Percentiles rank a stretch among this genome's conserved stretches.
These are phyloP conservation scores for Kazachstania bromeliacearum DNA, from an alignment of 805 yeast species.

Conservation along the genomic window DNA sequence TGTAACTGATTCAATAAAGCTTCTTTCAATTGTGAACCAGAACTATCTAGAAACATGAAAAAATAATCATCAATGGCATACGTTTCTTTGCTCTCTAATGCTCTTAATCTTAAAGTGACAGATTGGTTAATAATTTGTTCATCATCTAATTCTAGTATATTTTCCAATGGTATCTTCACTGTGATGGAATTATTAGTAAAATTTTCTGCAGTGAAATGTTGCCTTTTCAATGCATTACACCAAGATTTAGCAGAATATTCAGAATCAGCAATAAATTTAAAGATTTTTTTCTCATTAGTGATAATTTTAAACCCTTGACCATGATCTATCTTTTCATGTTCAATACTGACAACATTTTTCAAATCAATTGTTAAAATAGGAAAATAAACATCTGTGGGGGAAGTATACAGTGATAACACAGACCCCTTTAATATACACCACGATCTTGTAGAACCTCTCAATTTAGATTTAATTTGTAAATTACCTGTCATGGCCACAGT, in stretches of 20 bases:
- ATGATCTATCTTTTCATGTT: slow-evolving; percentile 27
- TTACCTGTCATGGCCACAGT: slow-evolving; percentile 41
- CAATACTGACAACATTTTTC: slow-evolving; percentile 51
- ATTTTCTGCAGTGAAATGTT: slow-evolving; percentile 66
- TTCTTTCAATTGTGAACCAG: slow-evolving; percentile 33
- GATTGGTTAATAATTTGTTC: slow-evolving; percentile 47
- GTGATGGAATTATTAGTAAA: slow-evolving; percentile 55
- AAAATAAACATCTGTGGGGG: slow-evolving; percentile 74
- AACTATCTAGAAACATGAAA: slow-evolving; percentile 53
- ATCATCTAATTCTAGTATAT: slow-evolving; percentile 52
- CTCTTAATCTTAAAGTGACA: slow-evolving; percentile 50
- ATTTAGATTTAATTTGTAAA: slow-evolving; percentile 34
- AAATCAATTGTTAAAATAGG: slow-evolving; percentile 72
- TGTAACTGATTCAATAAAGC: slow-evolving; percentile 30
- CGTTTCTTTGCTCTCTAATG: slow-evolving; percentile 43
- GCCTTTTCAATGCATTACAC: slow-evolving; percentile 66
- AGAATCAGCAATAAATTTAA: slow-evolving; percentile 66
- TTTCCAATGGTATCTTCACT: slow-evolving; percentile 64
- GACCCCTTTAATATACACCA: slow-evolving; percentile 76
- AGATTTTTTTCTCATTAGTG: slow-evolving; percentile 44
- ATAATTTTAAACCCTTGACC: slow-evolving; percentile 44
- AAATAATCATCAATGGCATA: slow-evolving; percentile 59
- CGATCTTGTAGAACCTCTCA: slow-evolving; percentile 34
- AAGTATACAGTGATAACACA: slow-evolving; percentile 56
- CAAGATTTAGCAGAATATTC: slow-evolving; percentile 67